These are phyloP conservation scores for Novymonas esmeraldas DNA, from an alignment of 208 protist genomes.

Conservation along the genomic window DNA sequence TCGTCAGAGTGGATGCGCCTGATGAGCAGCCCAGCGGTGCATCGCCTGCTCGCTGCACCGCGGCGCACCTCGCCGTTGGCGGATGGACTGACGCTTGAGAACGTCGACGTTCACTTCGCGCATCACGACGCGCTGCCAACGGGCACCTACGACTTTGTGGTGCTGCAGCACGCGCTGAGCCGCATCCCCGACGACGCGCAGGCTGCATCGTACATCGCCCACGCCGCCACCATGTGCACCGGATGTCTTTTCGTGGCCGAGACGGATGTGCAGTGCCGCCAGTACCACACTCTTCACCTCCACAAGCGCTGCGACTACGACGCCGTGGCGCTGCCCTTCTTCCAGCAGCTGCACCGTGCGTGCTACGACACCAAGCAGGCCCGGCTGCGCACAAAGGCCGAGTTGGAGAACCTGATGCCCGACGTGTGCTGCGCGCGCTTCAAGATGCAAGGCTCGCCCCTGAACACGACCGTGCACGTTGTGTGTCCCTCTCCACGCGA, in stretches of 20 bases:
- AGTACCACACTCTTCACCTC: constrained; percentile 55
- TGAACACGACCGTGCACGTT: constrained; percentile 72
- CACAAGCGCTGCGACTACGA: constrained; percentile 48
- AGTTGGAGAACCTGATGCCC: constrained; percentile 38
- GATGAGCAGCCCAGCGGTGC: constrained; percentile 39
- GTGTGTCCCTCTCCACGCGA: not conserved
- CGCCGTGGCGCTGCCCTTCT: constrained; percentile 48
- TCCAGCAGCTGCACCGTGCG: constrained; percentile 39
- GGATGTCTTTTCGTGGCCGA: constrained; percentile 65
- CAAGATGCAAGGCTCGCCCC: constrained; percentile 72
- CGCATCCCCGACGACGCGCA: constrained; percentile 31
- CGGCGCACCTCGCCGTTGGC: constrained; percentile 21
- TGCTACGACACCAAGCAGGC: constrained; percentile 40
- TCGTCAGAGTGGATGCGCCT: constrained; percentile 37
- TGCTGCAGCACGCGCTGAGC: constrained; percentile 75
- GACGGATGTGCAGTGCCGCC: constrained; percentile 68
- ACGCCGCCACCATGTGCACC: constrained; percentile 9
- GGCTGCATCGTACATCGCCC: constrained; percentile 30
- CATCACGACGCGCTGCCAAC: constrained; percentile 22
- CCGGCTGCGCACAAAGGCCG: constrained; percentile 47
- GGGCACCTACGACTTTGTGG: constrained; percentile 63
- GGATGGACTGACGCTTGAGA: not conserved
- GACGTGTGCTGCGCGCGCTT: constrained; percentile 44
- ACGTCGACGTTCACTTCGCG: constrained; percentile 21
- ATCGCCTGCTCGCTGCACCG: constrained; percentile 15